Evolutionary conservation across 495 filamentous ascomycete species (phyloP), one percentile per base, ranked within the genome.

Genomic region (Mycothermus thermophilus): DNA sequence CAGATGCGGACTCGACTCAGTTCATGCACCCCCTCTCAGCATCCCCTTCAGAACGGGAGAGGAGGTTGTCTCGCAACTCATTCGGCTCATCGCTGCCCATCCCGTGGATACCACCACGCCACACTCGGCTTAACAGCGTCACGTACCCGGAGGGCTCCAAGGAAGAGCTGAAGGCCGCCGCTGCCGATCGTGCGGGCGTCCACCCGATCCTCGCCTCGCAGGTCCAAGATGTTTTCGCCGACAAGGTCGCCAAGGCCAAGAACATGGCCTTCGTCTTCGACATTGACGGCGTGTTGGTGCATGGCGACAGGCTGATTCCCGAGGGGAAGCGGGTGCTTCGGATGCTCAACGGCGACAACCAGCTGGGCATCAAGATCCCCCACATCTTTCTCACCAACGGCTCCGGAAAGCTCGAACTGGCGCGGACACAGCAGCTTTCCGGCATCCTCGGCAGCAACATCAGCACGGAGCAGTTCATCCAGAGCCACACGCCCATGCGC

Each of bases 21-120:
- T 76, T 75, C 58, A 83, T 84, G 79, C 80, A 84, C 63, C 69
- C 71, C 38, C 60, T 85, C 54, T 80, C 74, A 41, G 52, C 75
- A 19, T 54, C 68, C 3, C 79, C 79, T 5, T 83, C 79, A 2
- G 68, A 71, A 55, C 72, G 69, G 53, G 71, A 77, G 35, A 63
- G 79, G 23, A 62, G 80, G 30, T 63, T 72, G 15, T 84, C 81
- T 22, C 71, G 80, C 40, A 87, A 84, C 69, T 85, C 80, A 9
- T 84, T 87, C 46, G 80, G 80, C 31, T 66, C 77, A 25, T 73
- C 77, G 11, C 72, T 87, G 8, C 81, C 80, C 25, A 87, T 86
- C 39, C 81, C 80, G 20, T 60, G 73, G 32, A n/a, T n/a, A n/a
- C 76, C 78, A 17, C 81, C 80, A 50, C 66, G 79, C 30, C 67